Conservation (phyloP, 2,329 filamentous ascomycete species). For the Epichloe coenophiala region DNA sequence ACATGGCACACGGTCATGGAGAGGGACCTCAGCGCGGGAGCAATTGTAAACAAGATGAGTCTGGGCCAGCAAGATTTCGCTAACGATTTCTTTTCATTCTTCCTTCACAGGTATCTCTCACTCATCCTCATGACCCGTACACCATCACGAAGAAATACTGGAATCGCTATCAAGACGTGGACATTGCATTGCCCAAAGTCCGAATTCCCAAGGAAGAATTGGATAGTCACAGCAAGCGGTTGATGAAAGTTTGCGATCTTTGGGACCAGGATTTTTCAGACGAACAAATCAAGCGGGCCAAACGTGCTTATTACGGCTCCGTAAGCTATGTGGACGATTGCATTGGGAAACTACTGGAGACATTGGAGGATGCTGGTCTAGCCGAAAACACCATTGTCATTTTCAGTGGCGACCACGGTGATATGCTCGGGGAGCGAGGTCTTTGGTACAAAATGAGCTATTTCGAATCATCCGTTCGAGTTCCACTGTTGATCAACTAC, state of each 20-base stretch:
- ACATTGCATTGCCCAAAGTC: slow-evolving; percentile 72
- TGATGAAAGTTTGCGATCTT: slow-evolving; percentile 76
- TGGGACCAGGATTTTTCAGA: slow-evolving; percentile 74
- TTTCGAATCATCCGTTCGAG: slow-evolving; percentile 81
- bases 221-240: slow-evolving; percentile 69
- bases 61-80: neutral
- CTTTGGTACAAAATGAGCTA: slow-evolving; percentile 98
- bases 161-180: slow-evolving; percentile 80
- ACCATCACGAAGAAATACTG: slow-evolving; percentile 86
- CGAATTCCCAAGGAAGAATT: slow-evolving; percentile 67
- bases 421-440: slow-evolving; percentile 87
- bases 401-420: slow-evolving; percentile 87
- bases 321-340: slow-evolving; percentile 92
- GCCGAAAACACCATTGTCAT: slow-evolving; percentile 81
- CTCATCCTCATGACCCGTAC: slow-evolving; percentile 90
- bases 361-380: slow-evolving; percentile 65
- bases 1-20: neutral
- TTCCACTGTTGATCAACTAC: slow-evolving; percentile 75
- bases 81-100: neutral
- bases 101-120: slow-evolving; percentile 57
- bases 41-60: neutral
- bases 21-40: neutral
- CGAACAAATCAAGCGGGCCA: slow-evolving; percentile 73
- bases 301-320: slow-evolving; percentile 82
- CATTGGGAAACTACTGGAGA: slow-evolving; percentile 67